phyloP scores from a whole-genome alignment of 495 filamentous ascomycete species.

The Saxophila tyrrhenica region DNA sequence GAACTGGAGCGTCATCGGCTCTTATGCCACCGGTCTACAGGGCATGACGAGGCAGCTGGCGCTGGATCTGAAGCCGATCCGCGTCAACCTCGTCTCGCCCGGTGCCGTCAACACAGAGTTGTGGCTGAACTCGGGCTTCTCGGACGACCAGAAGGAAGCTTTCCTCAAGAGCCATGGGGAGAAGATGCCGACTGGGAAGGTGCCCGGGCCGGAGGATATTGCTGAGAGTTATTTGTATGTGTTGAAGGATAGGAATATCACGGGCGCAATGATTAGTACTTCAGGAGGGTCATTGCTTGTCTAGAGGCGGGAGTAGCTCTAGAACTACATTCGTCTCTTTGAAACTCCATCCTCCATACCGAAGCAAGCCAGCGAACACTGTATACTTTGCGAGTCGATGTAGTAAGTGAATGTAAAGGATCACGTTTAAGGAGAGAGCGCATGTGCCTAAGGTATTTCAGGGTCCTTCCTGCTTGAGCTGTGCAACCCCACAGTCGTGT shows the following conservation, averaged over 20 bases:
- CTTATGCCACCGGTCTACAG: slow-evolving; percentile 23
- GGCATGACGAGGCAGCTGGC: slow-evolving; percentile 24
- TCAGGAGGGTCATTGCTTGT: slow-evolving; percentile 24
- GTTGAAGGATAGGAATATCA: slow-evolving; percentile 26
- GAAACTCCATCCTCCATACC: too few relatives aligned
- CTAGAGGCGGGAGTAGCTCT: slow-evolving; percentile 1
- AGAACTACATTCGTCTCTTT: too few relatives aligned
- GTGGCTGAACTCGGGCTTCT: slow-evolving; percentile 20
- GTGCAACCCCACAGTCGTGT: too few relatives aligned
- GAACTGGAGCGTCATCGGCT: slow-evolving; percentile 17
- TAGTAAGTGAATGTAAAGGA: too few relatives aligned
- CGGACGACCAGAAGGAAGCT: slow-evolving; percentile 8
- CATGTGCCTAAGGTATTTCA: too few relatives aligned
- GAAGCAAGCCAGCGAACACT: too few relatives aligned
- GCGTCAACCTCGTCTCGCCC: slow-evolving; percentile 27
- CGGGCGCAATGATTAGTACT: slow-evolving; percentile 20
- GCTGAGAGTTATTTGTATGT: slow-evolving; percentile 25
- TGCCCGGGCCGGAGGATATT: slow-evolving; percentile 24
- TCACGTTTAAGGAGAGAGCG: too few relatives aligned
- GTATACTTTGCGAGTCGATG: too few relatives aligned
- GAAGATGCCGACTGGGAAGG: slow-evolving; percentile 30
- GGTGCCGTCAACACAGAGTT: slow-evolving; percentile 29
- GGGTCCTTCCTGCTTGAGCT: too few relatives aligned
- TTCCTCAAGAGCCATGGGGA: slow-evolving; percentile 14
- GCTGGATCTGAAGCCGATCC: slow-evolving; percentile 26